These are phyloP conservation scores for Rhizopogon roseolus DNA, from an alignment of 768 basidiomycete genomes.

Conservation along the genomic window DNA sequence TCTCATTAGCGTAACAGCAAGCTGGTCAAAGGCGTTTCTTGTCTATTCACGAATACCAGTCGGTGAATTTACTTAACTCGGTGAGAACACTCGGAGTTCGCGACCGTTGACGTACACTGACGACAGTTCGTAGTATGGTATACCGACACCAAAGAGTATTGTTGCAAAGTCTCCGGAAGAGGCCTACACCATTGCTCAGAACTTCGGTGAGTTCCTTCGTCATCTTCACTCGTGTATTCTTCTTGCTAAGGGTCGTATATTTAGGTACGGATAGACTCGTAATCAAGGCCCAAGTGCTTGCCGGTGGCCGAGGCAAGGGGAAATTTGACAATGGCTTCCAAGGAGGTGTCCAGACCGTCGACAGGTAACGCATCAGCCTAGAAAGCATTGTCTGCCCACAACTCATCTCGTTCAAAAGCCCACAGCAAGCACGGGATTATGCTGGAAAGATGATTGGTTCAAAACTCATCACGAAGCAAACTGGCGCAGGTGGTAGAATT, in stretches of 20 bases:
- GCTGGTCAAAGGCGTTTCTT: constrained; percentile 86
- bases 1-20: constrained; percentile 25
- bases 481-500: constrained; percentile 84
- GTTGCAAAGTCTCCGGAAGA: constrained; percentile 86
- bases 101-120: neutral
- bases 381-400: constrained; percentile 1
- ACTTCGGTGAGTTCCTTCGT: constrained; percentile 59
- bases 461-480: constrained; percentile 97
- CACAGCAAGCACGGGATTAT: constrained; percentile 82
- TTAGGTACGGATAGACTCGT: constrained; percentile 77
- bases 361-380: constrained; percentile 51
- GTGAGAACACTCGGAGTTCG: constrained; percentile 37
- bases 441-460: constrained; percentile 93
- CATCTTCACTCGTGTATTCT: neutral
- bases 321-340: constrained; percentile 94
- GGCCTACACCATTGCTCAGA: constrained; percentile 83
- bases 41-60: constrained; percentile 98
- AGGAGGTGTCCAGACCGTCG: constrained; percentile 94
- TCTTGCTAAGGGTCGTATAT: neutral
- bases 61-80: constrained; percentile 89
- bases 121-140: constrained; percentile 68
- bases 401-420: constrained; percentile 38
- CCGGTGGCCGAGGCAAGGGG: constrained; percentile 97
- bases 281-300: constrained; percentile 98
- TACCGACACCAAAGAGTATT: constrained; percentile 90